Conservation (phyloP, 1,284 basidiomycete genomes). For the Boletus calvinii region DNA sequence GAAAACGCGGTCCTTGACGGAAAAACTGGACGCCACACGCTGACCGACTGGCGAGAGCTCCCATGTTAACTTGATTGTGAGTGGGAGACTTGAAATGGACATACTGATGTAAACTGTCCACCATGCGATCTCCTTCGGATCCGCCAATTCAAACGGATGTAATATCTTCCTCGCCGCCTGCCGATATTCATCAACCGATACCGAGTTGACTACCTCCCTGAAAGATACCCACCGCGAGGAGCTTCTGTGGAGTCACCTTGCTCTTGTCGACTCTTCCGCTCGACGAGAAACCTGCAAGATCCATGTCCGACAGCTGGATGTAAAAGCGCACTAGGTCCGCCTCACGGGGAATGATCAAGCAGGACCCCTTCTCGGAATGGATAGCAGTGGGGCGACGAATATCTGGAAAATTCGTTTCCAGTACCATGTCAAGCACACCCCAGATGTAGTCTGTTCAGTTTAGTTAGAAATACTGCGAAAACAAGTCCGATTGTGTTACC, state of each 20-base stretch:
- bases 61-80: not conserved
- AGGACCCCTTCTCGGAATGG: slow-evolving; percentile 61
- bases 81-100: slow-evolving; percentile 20
- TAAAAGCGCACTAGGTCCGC: slow-evolving; percentile 72
- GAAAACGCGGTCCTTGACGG: slow-evolving; percentile 67
- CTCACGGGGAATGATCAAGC: slow-evolving; percentile 79
- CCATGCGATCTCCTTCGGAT: slow-evolving; percentile 67
- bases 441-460: slow-evolving; percentile 59
- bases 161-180: slow-evolving; percentile 65
- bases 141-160: slow-evolving; percentile 63
- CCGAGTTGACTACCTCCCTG: not conserved
- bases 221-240: slow-evolving; percentile 52
- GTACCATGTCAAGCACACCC: slow-evolving; percentile 75
- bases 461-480: not conserved
- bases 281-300: slow-evolving; percentile 43
- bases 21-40: slow-evolving; percentile 68
- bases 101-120: slow-evolving; percentile 76
- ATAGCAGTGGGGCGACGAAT: slow-evolving; percentile 65
- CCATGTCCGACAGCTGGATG: slow-evolving; percentile 61
- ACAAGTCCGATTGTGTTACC: not conserved
- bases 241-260: slow-evolving; percentile 56
- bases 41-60: slow-evolving; percentile 56
- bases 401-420: slow-evolving; percentile 79
- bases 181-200: not conserved
- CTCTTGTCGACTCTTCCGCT: slow-evolving; percentile 63